phyloP scores from a whole-genome alignment of 306 rosid genomes.

The Albizia julibrissin region DNA sequence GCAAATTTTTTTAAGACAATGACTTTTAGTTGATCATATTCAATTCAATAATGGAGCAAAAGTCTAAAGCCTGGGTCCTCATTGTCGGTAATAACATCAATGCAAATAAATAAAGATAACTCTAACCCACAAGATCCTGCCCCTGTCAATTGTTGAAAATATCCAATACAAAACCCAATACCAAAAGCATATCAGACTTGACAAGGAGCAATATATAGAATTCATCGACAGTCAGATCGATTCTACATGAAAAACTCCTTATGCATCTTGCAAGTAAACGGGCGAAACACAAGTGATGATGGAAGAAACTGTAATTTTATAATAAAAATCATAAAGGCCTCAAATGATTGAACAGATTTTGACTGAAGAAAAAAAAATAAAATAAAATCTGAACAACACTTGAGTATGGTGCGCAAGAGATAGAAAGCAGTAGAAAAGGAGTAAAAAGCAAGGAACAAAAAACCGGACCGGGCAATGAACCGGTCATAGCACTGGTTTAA shows the following conservation, averaged over 20 bases:
- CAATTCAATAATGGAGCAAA: background rate
- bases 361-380: background rate
- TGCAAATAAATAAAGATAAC: background rate
- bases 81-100: background rate
- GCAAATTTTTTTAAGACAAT: background rate
- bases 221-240: background rate
- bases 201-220: background rate
- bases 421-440: background rate
- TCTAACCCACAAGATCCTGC: background rate
- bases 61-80: background rate
- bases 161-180: background rate
- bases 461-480: too few species aligned
- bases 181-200: background rate
- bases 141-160: background rate
- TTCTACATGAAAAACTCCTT: background rate
- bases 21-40: background rate
- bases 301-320: background rate
- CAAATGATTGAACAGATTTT: background rate
- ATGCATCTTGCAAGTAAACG: background rate
- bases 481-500: too few species aligned
- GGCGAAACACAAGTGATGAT: background rate
- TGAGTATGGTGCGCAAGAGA: background rate
- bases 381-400: background rate
- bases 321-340: background rate
- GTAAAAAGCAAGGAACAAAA: too few species aligned